Evolutionary conservation across 805 yeast genomes (phyloP).

Genomic region (Cyberlindnera maclurae): DNA sequence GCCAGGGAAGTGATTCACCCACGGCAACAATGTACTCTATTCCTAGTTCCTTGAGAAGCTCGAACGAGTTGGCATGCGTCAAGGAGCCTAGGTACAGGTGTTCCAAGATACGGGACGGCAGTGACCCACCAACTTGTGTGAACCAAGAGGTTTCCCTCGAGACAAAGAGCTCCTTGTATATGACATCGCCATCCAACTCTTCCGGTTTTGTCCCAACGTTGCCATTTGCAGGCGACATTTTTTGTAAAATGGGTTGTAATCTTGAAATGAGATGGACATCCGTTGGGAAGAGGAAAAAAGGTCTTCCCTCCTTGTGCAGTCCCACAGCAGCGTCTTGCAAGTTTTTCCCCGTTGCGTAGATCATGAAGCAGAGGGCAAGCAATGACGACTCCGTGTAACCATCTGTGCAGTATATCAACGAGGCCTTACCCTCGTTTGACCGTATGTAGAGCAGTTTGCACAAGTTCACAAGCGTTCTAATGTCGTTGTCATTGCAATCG

Average conservation of each 20-base stretch:
- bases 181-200: slow-evolving; percentile 22
- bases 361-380: slow-evolving; percentile 60
- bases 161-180: slow-evolving; percentile 28
- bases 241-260: slow-evolving; percentile 53
- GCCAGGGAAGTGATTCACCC: slow-evolving; percentile 75
- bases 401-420: slow-evolving; percentile 73
- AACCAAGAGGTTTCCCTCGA: slow-evolving; percentile 23
- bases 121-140: slow-evolving; percentile 44
- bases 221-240: slow-evolving; percentile 44
- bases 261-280: slow-evolving; percentile 63
- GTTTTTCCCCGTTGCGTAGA: slow-evolving; percentile 55
- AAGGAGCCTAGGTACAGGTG: slow-evolving; percentile 83
- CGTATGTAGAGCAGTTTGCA: slow-evolving; percentile 57
- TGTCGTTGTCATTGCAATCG: slow-evolving; percentile 53
- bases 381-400: slow-evolving; percentile 90
- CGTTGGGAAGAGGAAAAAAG: slow-evolving; percentile 75
- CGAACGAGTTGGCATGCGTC: slow-evolving; percentile 69
- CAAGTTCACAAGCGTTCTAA: slow-evolving; percentile 57
- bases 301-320: slow-evolving; percentile 62
- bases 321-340: slow-evolving; percentile 60
- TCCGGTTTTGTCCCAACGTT: slow-evolving; percentile 9
- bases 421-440: slow-evolving; percentile 24
- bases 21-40: slow-evolving; percentile 76
- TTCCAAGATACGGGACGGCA: slow-evolving; percentile 80
- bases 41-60: slow-evolving; percentile 55